Conservation (phyloP, 805 yeast genomes). For the Yarrowia divulgata region DNA sequence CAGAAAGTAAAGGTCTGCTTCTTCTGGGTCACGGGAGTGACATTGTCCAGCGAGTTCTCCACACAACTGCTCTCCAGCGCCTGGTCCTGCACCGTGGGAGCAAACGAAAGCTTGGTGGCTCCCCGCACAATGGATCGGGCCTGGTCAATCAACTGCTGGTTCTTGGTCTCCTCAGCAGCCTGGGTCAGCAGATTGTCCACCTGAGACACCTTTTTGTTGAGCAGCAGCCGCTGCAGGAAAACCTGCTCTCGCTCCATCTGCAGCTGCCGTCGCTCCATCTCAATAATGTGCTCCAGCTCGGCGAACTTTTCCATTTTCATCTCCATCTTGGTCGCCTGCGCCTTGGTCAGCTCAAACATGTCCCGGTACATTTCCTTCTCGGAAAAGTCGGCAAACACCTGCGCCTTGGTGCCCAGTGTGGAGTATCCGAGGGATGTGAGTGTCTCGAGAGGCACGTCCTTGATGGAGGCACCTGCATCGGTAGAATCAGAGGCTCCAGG, state of each 20-base stretch:
- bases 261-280: slow-evolving; percentile 55
- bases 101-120: slow-evolving; percentile 38
- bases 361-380: slow-evolving; percentile 71
- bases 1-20: slow-evolving; percentile 33
- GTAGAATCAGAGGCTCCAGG: slow-evolving; percentile 27
- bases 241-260: slow-evolving; percentile 54
- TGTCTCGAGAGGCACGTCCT: slow-evolving; percentile 34
- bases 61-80: slow-evolving; percentile 35
- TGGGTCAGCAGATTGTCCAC: slow-evolving; percentile 62
- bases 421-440: slow-evolving; percentile 36
- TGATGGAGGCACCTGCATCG: slow-evolving; percentile 33
- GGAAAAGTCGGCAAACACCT: slow-evolving; percentile 56
- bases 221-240: slow-evolving; percentile 72
- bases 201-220: slow-evolving; percentile 63
- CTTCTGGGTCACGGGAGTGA: slow-evolving; percentile 27
- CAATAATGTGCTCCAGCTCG: slow-evolving; percentile 65
- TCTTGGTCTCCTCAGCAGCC: slow-evolving; percentile 53
- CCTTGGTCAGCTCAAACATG: slow-evolving; percentile 68
- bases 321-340: slow-evolving; percentile 77
- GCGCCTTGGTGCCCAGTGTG: slow-evolving; percentile 37
- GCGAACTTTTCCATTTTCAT: slow-evolving; percentile 71
- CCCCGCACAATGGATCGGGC: slow-evolving; percentile 34
- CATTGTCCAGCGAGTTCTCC: slow-evolving; percentile 38
- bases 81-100: slow-evolving; percentile 35
- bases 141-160: slow-evolving; percentile 27